phyloP scores from a whole-genome alignment of 345 rosid species.

The Ailanthus altissimus region DNA sequence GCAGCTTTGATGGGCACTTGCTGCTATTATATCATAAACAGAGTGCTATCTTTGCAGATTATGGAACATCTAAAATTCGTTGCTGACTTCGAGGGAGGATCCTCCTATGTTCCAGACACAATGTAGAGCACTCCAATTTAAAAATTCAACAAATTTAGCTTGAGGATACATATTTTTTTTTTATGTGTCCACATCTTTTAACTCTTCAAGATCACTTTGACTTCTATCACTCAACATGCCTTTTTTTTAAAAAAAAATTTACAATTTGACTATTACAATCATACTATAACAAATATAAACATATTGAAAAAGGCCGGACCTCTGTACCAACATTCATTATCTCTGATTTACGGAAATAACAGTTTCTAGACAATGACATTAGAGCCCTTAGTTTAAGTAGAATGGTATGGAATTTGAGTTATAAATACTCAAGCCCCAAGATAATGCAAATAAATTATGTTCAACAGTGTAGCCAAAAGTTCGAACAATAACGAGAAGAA shows the following conservation, averaged over 20 bases:
- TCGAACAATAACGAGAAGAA: neutral
- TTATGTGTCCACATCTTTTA: neutral
- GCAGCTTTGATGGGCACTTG: neutral
- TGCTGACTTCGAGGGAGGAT: neutral
- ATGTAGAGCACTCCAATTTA: neutral
- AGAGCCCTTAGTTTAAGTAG: neutral
- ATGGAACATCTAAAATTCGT: neutral
- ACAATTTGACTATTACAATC: too few relatives aligned
- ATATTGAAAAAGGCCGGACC: neutral
- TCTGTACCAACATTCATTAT: neutral
- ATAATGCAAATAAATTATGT: neutral
- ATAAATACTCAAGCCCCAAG: neutral
- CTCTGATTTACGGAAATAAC: neutral
- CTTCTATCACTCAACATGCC: too few relatives aligned
- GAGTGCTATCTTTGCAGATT: neutral
- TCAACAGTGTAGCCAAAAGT: neutral
- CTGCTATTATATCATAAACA: neutral
- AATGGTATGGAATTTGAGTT: neutral
- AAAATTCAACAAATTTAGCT: neutral
- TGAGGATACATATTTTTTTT: neutral
- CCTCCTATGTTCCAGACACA: neutral
- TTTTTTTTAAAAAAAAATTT: too few relatives aligned
- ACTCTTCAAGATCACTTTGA: neutral
- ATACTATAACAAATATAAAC: neutral
- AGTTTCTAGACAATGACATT: neutral